phyloP scores from a whole-genome alignment of 2,329 filamentous ascomycete species.

The Cadophora luteo-olivacea region DNA sequence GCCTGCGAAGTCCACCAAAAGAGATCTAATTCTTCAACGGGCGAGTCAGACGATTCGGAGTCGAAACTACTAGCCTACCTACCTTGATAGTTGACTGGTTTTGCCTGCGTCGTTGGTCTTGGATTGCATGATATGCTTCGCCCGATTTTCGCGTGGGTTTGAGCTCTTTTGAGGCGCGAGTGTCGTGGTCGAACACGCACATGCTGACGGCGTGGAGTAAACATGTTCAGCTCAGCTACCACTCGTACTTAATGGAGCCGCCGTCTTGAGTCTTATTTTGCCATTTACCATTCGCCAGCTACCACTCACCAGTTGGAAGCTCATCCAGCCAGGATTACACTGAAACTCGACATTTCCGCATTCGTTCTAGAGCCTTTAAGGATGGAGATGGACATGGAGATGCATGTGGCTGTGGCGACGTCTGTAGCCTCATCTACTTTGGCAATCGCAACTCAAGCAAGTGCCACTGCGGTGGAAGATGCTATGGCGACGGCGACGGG shows the following conservation, averaged over 20 bases:
- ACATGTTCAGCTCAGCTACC: background rate
- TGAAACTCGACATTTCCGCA: slow-evolving; percentile 5
- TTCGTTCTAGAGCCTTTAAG: background rate
- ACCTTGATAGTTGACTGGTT: background rate
- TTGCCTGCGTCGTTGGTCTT: background rate
- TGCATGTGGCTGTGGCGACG: slow-evolving; percentile 8
- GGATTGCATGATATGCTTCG: background rate
- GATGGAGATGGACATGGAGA: slow-evolving; percentile 18
- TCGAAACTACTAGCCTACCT: background rate
- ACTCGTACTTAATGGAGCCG: background rate
- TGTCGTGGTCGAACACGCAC: background rate
- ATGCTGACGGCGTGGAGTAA: background rate
- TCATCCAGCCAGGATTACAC: background rate
- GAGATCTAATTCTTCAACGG: background rate
- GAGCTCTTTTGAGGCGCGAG: slow-evolving; percentile 25
- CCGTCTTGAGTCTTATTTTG: background rate
- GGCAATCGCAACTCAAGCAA: slow-evolving; percentile 9
- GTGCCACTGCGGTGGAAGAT: slow-evolving; percentile 10
- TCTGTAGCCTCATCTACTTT: slow-evolving; percentile 12
- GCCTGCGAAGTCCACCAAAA: background rate
- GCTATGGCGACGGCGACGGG: slow-evolving; percentile 2
- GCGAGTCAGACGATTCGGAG: background rate
- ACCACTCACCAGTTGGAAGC: background rate
- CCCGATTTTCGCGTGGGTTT: slow-evolving; percentile 24
- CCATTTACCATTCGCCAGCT: background rate